Conservation (phyloP, 371 early-diverging fungal species). For the Rhizopus delemar region DNA sequence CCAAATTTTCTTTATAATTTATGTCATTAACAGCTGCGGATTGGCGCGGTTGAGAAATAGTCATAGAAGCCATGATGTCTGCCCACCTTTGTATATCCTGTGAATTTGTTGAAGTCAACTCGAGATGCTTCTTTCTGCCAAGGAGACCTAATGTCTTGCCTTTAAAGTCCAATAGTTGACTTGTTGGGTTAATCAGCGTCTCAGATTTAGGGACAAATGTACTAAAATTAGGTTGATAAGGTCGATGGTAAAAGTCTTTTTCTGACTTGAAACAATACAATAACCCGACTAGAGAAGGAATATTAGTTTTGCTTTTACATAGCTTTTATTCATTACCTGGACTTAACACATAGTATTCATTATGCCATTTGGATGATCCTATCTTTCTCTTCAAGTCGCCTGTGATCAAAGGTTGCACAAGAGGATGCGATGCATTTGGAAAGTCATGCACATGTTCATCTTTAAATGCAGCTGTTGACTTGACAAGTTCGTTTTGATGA, state of each 20-base stretch:
- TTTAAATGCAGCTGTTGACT: slow-evolving; percentile 18
- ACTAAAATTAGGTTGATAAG: slow-evolving; percentile 16
- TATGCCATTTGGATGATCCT: slow-evolving; percentile 19
- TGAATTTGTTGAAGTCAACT: slow-evolving; percentile 15
- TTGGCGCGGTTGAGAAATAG: not conserved
- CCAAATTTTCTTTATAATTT: too few species aligned
- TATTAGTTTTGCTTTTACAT: not conserved
- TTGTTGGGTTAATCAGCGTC: slow-evolving; percentile 7
- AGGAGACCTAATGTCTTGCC: slow-evolving; percentile 19
- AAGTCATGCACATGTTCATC: slow-evolving; percentile 16
- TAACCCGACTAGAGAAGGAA: slow-evolving; percentile 18
- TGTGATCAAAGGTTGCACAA: slow-evolving; percentile 19
- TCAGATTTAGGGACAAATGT: slow-evolving; percentile 24
- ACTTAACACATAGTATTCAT: slow-evolving; percentile 22
- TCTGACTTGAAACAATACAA: slow-evolving; percentile 21
- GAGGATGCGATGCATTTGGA: slow-evolving; percentile 21
- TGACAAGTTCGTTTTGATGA: slow-evolving; percentile 24
- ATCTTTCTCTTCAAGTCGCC: slow-evolving; percentile 15
- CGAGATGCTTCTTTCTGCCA: slow-evolving; percentile 12
- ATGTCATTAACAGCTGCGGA: too few species aligned
- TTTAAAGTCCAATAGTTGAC: slow-evolving; percentile 12
- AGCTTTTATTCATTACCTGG: slow-evolving; percentile 16
- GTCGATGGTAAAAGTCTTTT: slow-evolving; percentile 6
- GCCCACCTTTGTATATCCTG: slow-evolving; percentile 10
- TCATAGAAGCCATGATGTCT: slow-evolving; percentile 12